Conservation (phyloP, 495 filamentous ascomycete species). For the Acidiella bohemica region DNA sequence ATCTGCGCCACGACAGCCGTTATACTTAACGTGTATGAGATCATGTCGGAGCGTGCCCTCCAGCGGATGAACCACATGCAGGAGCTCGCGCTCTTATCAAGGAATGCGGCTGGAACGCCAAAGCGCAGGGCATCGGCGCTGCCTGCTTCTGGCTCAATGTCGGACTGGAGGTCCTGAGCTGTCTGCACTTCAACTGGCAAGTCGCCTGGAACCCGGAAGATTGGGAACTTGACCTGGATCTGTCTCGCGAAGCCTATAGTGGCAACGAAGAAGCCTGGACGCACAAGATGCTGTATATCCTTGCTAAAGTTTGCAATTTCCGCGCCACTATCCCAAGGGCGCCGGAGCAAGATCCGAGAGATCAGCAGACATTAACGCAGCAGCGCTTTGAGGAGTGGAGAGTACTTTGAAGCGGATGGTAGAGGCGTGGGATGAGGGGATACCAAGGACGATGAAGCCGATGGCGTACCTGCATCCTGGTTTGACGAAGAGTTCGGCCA, state of each 20-base stretch:
- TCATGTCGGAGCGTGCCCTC: slow-evolving; percentile 65
- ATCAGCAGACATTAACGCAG: slow-evolving; percentile 50
- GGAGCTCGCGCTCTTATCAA: slow-evolving; percentile 78
- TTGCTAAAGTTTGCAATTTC: slow-evolving; percentile 80
- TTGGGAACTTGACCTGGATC: slow-evolving; percentile 81
- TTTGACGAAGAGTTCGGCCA: slow-evolving; percentile 53
- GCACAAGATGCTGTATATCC: slow-evolving; percentile 76
- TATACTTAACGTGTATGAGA: slow-evolving; percentile 81
- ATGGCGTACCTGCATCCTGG: slow-evolving; percentile 60
- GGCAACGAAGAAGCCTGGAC: slow-evolving; percentile 79
- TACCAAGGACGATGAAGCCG: slow-evolving; percentile 77
- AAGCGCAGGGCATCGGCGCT: slow-evolving; percentile 61
- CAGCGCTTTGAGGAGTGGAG: slow-evolving; percentile 64
- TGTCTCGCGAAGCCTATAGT: slow-evolving; percentile 36
- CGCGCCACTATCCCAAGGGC: slow-evolving; percentile 50
- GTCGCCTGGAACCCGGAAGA: slow-evolving; percentile 83
- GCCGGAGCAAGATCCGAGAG: slow-evolving; percentile 41
- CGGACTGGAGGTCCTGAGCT: slow-evolving; percentile 76
- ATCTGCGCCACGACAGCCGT: slow-evolving; percentile 84
- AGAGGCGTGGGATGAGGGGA: slow-evolving; percentile 63
- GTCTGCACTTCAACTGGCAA: slow-evolving; percentile 76
- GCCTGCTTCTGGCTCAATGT: slow-evolving; percentile 95
- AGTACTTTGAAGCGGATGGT: slow-evolving; percentile 56
- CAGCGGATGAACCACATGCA: slow-evolving; percentile 78
- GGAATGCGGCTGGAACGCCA: slow-evolving; percentile 81